These are phyloP conservation scores for Alternaria sp. DNA, from an alignment of 2,329 filamentous ascomycete species.

Conservation along the genomic window DNA sequence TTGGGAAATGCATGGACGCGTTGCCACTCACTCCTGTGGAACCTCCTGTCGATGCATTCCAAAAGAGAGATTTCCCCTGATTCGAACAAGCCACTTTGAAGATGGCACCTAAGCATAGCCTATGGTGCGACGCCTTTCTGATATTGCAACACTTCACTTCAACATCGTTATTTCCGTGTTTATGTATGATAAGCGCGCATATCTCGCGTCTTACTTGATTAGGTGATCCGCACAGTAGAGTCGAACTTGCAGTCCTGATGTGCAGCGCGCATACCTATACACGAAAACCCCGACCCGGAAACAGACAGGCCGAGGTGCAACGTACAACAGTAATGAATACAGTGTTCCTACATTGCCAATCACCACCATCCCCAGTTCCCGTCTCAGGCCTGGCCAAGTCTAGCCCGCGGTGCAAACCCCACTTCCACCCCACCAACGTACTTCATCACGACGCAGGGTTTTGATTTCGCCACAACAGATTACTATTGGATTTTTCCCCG, in stretches of 20 bases:
- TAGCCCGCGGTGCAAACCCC: neutral
- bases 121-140: neutral
- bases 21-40: neutral
- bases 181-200: neutral
- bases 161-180: neutral
- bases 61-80: neutral
- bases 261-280: neutral
- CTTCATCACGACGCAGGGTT: neutral
- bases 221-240: neutral
- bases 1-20: neutral
- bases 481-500: neutral
- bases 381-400: neutral
- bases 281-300: neutral
- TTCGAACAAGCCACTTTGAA: neutral
- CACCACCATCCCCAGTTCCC: neutral
- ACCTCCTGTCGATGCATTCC: neutral
- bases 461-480: neutral
- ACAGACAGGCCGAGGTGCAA: neutral
- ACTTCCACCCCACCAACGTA: constrained; percentile 5
- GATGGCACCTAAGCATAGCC: neutral
- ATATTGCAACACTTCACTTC: neutral
- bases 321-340: neutral
- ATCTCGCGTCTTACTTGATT: neutral
- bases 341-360: neutral
- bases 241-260: neutral